Evolutionary conservation across 495 filamentous ascomycete species (phyloP), one percentile per base, ranked within the genome.

Genomic region (Copromyces sp.): DNA sequence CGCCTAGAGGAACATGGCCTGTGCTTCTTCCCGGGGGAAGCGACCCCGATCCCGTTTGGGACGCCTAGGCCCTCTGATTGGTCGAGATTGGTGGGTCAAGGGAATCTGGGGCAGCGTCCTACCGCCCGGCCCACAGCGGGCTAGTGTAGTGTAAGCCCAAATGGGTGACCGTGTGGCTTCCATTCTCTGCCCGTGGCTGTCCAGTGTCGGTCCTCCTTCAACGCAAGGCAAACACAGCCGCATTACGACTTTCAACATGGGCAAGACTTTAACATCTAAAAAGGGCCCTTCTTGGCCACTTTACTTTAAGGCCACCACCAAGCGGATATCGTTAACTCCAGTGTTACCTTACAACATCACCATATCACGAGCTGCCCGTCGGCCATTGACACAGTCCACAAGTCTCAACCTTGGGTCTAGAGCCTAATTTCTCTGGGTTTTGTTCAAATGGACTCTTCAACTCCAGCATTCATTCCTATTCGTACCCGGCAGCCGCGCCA

Each of bases 381-480:
- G 45, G 45, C 45, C 45, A 53, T 53, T 20, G 9, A 53, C n/a
- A 53, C 4, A 53, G 45, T 59, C 47, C 47, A 59, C 24, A 5
- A 14, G 4, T 2, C 20, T 29, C 20, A 14, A 7, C 2, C 20
- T 5, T 11, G 12, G 0, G 2, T 53, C 41, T 45, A 45, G 42
- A 20, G 3, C 42, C 17, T 45, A 9, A 20, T 9, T 17, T 17
- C 0, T 42, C 16, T 17, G 3, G 16, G 4, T 24, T 53, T 5
- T 24, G 20, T 12, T 5, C 53, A 16, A 20, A 65, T 65, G 53
- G 53, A 65, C 14, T 65, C 53, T 65, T 4, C 53, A 12, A 75
- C 70, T 38, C 71, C 77, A 65, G 75, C 82, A 24, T 86, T 84
- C 74, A 80, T 85, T 29, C 81, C 82, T 37, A 80, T 86, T 75